Evolutionary conservation across 129 eudicot genomes (phyloP), one percentile per base, ranked within the genome.

Genomic region (Solidago caesia): DNA sequence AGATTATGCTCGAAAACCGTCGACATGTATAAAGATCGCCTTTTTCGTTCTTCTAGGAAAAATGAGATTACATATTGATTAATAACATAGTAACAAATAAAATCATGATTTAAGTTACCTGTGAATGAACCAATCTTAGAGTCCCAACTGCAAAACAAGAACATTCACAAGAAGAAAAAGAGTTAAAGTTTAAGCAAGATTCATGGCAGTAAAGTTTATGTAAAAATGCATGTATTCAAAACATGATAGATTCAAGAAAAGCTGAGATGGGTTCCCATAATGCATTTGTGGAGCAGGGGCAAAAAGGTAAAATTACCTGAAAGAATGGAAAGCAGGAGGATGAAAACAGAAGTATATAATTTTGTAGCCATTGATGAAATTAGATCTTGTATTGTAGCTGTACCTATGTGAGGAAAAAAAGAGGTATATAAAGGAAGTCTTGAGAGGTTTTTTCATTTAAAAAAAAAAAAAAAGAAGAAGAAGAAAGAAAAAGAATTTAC

Each of bases 71-170:
- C 26, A 9, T 33, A 33, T 45, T 7, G 9, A 9, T 33, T 15
- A 11, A 8, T 71, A 10, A 59, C 25, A 65, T 70, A 64, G 42
- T 63, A 10, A 5, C 55, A 33, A 56, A 46, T 10, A 68, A 42
- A 62, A 45, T 16, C 14, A 11, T 21, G 48, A 41, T 75, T 75
- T 42, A n/a, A 72, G 52, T 76, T 84, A 89, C 96, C 89, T 84
- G 92, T 80, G 71, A 88, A 62, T 86, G 74, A 60, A 67, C 81
- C 63, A 33, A 45, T 73, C 73, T 76, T 52, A 83, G 33, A 73
- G 70, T 84, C 64, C 85, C 85, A 82, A 58, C 91, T 84, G 84
- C 84, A 77, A 13, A 70, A 75, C 75, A 46, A 77, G 47, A 59
- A 42, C 4, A 43, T 2, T 25, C 52, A 65, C 44, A 74, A 25